Base-by-base conservation (phyloP, 1,284 basidiomycete species). In the Rhodotorula glutinis region DNA sequence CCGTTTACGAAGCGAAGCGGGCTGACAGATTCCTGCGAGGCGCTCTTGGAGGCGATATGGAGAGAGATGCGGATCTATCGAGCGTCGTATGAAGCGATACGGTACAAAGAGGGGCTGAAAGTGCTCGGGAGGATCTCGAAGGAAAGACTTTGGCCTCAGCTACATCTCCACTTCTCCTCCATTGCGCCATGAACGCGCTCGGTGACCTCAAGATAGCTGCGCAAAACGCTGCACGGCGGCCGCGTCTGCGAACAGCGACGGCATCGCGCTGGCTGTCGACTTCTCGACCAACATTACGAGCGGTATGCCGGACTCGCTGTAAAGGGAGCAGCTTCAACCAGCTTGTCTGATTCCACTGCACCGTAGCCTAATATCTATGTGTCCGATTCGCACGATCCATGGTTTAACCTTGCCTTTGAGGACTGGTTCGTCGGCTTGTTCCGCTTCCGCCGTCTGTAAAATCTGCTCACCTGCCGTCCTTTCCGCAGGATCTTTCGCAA, bases 351-450 rank as follows among this genome's bases (percentile, higher is more conserved):
- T 14, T 2, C 49, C 4, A 14, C 13, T 2, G n/a, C 10, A 27
- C 9, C 25, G 11, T 38, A 71, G 69, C 33, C 65, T 1, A 65
- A 54, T 29, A 75, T 94, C 52, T 95, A 91, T 78, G 81, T 95
- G 23, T 98, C 93, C 0, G 82, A 82, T 25, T 92, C 92, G 19
- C 85, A 84, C 1, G 85, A 93, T 76, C 92, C 94, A 1, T 92
- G 89, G 79, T 96, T 97, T 81, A 98, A 98, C 78, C 85, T 98
- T 41, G 87, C 90, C 0, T 85, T 92, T 60, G 95, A 98, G 79
- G 93, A 98, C 78, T 94, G 92, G 92, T 92, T 47, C 68, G 86
- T 52, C 70, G 47, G 71, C 61, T 21, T 25, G n/a, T 30, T 43
- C 56, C 43, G 8, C 14, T 14, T 19, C 19, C 10, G 16, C 43